Evolutionary conservation across 345 rosid genomes (phyloP), one percentile per base, ranked within the genome.

Genomic region (Pseudoturritis turrita): DNA sequence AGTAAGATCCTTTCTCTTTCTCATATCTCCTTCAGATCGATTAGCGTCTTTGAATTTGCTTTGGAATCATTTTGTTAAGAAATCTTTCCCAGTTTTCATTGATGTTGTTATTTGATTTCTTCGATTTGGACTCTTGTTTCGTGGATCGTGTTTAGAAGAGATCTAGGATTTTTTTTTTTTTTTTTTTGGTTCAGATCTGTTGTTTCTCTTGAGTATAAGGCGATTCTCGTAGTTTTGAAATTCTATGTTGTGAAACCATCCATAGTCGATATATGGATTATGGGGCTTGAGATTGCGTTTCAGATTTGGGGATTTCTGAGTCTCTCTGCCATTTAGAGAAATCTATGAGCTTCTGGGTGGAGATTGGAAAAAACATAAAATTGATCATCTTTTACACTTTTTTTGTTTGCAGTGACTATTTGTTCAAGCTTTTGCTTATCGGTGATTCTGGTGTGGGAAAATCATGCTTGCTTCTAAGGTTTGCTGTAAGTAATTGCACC

Each of bases 371-470:
- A 28, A 50, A 2, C 18, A 43, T 57, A 1, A 5, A 15, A 36
- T 29, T 7, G 45, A 19, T 44, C 18, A 19, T 21, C 33, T 41
- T 4, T 29, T 10, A 43, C 29, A 28, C 15, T 50, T 61, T 2
- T 3, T 47, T 13, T 1, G 2, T 37, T n/a, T 60, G 62, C 63
- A 79, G 82, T 71, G 82, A 79, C 74, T 76, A 80, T 52, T 25
- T 80, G 70, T 80, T 80, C 71, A 72, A 80, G 70, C 83, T 80
- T 64, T 68, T 80, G 73, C 80, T 80, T 0, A 80, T 77, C 3
- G 83, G 83, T 67, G 83, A 80, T 69, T 80, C 83, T 63, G 83
- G 83, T 72, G 83, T 80, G 50, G 83, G 83, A 22, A 80, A 80
- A 22, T 80, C 83, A 25, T 80, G 80, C 62, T 68, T 80, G 62